Base-by-base conservation (phyloP, 495 filamentous ascomycete species). In the Talaromyces ruber region DNA sequence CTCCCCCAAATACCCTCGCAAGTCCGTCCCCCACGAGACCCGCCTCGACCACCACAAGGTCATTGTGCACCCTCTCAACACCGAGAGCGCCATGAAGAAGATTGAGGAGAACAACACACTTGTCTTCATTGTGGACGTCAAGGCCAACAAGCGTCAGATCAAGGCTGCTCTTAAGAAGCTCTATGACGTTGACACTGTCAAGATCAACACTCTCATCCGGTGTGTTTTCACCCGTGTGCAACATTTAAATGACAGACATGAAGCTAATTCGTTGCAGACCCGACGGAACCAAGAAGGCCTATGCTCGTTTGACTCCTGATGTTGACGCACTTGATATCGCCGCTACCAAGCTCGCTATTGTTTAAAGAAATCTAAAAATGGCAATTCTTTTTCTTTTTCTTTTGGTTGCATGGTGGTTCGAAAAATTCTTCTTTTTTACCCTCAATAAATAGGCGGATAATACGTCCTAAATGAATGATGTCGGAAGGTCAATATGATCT, bases 51-150 rank as follows among this genome's bases (percentile, higher is more conserved):
- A 91, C 79, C 86, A 88, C 85, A 93, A 94, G 83, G 80, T 93
- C 72, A 87, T 95, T 73, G 81, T 91, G 68, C 85, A 90, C 83
- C 81, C 81, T 62, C 83, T 98, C 64, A 99, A 99, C 85, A 97
- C 94, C 59, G 94, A 98, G 87, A 91, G 87, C 67, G 95, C 94
- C 71, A 96, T 99, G 91, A 99, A 99, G 91, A 97, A 97, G 89
- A 96, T 98, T 66, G 95, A 98, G 86, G 94, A 98, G 89, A 90
- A 98, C 86, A 96, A 99, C 86, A 97, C 94, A 69, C 84, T 98
- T 24, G 95, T 98, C 68, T 98, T 99, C 83, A 96, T 98, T 72
- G 92, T 96, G 71, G 91, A 99, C 68, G 85, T 92, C 75, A 97
- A 97, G 89, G 85, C 91, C 71, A 99, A 99, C 84, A 99, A 99